Evolutionary conservation across 495 filamentous ascomycete species (phyloP).

Genomic region (Podospora pseudocomata): DNA sequence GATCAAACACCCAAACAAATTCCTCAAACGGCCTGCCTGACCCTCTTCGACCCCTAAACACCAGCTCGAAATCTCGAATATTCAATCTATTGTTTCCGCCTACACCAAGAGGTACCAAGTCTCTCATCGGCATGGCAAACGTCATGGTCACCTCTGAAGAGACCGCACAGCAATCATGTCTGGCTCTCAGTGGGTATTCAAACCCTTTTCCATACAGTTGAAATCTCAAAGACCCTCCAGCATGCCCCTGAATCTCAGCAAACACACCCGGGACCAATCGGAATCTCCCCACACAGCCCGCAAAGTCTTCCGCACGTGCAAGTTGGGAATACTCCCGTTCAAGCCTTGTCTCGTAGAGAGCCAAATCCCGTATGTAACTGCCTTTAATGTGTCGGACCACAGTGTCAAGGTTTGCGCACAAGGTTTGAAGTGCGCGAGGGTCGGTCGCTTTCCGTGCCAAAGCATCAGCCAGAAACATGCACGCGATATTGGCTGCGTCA

Average conservation of each 20-base stretch:
- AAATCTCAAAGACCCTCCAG: background rate
- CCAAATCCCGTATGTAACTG: background rate
- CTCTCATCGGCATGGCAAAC: conserved; percentile 17
- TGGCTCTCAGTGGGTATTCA: conserved; percentile 10
- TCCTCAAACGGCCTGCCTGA: background rate
- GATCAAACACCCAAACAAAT: background rate
- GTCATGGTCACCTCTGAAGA: conserved; percentile 12
- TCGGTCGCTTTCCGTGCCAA: background rate
- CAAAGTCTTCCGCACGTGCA: background rate
- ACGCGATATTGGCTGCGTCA: conserved; percentile 21
- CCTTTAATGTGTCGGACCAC: background rate
- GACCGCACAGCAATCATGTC: background rate
- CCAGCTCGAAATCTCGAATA: conserved; percentile 8
- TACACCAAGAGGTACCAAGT: conserved; percentile 14
- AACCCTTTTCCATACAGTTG: background rate
- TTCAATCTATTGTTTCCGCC: conserved; percentile 17
- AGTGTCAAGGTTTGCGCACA: background rate
- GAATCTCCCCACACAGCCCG: background rate
- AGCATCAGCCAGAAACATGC: conserved; percentile 18
- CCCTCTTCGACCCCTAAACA: conserved; percentile 1
- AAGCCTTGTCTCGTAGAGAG: background rate
- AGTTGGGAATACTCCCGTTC: background rate
- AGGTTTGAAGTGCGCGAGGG: background rate
- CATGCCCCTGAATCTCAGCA: background rate
- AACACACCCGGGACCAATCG: background rate